These are phyloP conservation scores for Ampelocalamus luodianensis DNA, from an alignment of 176 grass and related monocot genomes.

Conservation along the genomic window DNA sequence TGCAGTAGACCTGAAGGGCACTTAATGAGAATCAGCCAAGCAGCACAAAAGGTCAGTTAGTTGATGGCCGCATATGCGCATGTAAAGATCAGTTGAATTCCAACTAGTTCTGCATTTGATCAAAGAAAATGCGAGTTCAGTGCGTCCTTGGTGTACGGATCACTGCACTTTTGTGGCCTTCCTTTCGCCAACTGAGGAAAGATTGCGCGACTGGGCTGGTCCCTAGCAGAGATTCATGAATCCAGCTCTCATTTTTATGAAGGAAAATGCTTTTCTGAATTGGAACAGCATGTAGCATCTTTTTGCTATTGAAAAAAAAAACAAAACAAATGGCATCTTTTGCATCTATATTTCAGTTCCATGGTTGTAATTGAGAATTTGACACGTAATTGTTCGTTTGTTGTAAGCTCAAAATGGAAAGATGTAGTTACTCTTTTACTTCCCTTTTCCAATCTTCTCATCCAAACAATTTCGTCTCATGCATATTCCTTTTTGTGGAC, in stretches of 20 bases:
- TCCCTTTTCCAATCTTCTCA: not conserved
- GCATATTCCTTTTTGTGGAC: not conserved
- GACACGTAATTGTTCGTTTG: not conserved
- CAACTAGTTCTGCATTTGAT: constrained; percentile 26
- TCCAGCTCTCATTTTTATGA: not conserved
- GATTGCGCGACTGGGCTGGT: not conserved
- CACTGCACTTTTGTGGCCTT: not conserved
- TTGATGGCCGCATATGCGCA: not conserved
- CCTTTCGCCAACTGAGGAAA: not conserved
- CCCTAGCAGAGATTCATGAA: not conserved
- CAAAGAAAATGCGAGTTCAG: not conserved
- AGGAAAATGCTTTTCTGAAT: not conserved
- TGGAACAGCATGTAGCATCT: not conserved
- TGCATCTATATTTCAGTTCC: not conserved
- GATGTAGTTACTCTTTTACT: not conserved
- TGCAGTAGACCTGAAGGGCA: constrained; percentile 19
- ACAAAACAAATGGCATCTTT: not conserved
- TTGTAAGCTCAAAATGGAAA: not conserved
- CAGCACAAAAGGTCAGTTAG: not conserved
- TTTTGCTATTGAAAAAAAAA: not conserved
- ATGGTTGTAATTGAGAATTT: not conserved
- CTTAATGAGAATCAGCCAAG: not conserved
- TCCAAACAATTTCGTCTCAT: not conserved
- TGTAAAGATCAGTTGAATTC: constrained; percentile 6
- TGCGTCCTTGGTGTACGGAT: constrained; percentile 3